Evolutionary conservation across 768 basidiomycete genomes (phyloP), one percentile per base, ranked within the genome.

Genomic region (Suillus cothurnatus): DNA sequence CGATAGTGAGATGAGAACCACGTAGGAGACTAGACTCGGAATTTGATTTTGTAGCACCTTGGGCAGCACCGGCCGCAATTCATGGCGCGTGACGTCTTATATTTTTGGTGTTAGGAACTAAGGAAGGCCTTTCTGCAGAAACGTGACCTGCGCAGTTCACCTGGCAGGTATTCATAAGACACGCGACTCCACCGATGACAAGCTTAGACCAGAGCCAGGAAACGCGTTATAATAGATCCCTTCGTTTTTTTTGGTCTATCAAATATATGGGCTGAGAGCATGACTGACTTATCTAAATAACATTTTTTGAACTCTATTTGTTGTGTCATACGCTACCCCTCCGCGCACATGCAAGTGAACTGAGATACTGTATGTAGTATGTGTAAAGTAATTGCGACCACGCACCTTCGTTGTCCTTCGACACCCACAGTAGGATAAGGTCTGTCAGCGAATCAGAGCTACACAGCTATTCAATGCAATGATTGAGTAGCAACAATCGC

Each of bases 71-170:
- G n/a, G n/a, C n/a, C n/a, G n/a, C 32, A 60, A 70, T 58, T 50
- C 49, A 50, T 8, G 1, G 17, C 41, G 36, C 49, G 61, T 70
- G 61, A 56, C 55, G 65, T 64, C 31, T 36, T 26, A 47, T 71
- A 72, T 70, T 64, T 64, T 71, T 58, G 57, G 47, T 41, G 21
- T 26, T 26, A 34, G 32, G 52, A 57, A 55, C 26, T 55, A 55
- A 23, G 52, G 52, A 60, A 57, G 19, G 1, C 58, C 58, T 41
- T 59, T 41, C 19, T 41, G 26, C 6, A 41, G 28, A 41, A 41
- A 59, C 36, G 38, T 26, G 57, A 39, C 26, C 38, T n/a, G n/a
- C n/a, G n/a, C n/a, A 41, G 39, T 38, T 41, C 4, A 57, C 17
- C 17, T 11, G 57, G n/a, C 26, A 58, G 23, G n/a, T n/a, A 32